Conservation (phyloP, 352 stramenopile genomes). For the Pythium vanterpoolii region DNA sequence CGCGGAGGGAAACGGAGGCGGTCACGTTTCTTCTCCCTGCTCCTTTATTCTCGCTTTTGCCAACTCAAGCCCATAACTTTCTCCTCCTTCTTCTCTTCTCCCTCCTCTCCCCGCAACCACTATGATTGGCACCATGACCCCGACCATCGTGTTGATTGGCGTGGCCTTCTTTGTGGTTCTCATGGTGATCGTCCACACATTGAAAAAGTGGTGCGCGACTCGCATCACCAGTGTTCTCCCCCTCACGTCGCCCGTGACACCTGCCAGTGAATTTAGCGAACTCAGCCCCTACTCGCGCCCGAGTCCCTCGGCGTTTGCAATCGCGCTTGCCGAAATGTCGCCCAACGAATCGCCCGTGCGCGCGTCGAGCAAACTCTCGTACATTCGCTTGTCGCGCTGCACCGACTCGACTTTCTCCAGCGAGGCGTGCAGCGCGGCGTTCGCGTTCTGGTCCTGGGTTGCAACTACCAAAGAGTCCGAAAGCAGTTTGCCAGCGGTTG, state of each 20-base stretch:
- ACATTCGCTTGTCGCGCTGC: constrained; percentile 23
- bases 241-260: too few species aligned
- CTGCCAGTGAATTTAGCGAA: too few species aligned
- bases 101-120: not conserved
- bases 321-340: constrained; percentile 5
- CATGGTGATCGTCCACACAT: constrained; percentile 23
- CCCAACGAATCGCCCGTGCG: not conserved
- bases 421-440: constrained; percentile 13
- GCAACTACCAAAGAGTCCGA: constrained; percentile 1
- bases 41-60: constrained; percentile 6
- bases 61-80: not conserved
- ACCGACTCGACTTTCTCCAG: constrained; percentile 14
- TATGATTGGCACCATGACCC: constrained; percentile 8
- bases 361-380: constrained; percentile 9
- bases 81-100: not conserved
- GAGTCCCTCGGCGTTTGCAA: constrained; percentile 5
- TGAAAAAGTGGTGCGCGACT: not conserved
- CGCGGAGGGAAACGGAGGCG: not conserved
- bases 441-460: constrained; percentile 11
- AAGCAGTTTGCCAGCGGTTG: not conserved
- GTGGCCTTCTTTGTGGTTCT: constrained; percentile 5
- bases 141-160: not conserved
- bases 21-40: too few species aligned
- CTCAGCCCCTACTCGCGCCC: not conserved
- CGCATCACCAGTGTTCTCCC: not conserved